phyloP scores from a whole-genome alignment of 73 alveolate genomes.

The Tetrahymena elliotti region DNA sequence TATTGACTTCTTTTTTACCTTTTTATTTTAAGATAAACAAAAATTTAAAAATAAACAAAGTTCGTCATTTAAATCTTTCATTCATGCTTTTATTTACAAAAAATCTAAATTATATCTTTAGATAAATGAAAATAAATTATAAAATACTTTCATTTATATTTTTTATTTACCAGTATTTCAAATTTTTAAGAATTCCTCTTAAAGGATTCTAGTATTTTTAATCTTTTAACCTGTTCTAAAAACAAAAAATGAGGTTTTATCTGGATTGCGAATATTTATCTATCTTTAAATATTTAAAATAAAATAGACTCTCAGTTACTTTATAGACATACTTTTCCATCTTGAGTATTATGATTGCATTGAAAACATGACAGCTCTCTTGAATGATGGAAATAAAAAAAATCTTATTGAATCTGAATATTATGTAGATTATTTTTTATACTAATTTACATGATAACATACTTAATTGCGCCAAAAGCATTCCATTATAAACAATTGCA shows the following conservation, averaged over 20 bases:
- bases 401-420: neutral
- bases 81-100: neutral
- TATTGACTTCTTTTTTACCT: too few relatives aligned
- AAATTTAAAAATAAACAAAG: neutral
- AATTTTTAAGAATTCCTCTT: too few relatives aligned
- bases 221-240: too few relatives aligned
- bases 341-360: neutral
- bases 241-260: too few relatives aligned
- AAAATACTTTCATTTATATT: too few relatives aligned
- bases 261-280: too few relatives aligned
- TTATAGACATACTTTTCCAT: neutral
- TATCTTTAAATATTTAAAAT: too few relatives aligned
- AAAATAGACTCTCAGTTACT: neutral
- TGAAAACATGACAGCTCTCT: neutral
- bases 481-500: too few relatives aligned
- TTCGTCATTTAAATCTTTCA: neutral
- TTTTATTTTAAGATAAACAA: neutral
- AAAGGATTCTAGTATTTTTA: too few relatives aligned
- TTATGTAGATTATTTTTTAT: neutral
- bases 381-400: neutral
- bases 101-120: too few relatives aligned
- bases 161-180: too few relatives aligned
- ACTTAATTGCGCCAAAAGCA: neutral
- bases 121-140: too few relatives aligned
- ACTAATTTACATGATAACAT: neutral